Evolutionary conservation across 345 rosid genomes (phyloP), one percentile per base, ranked within the genome.

Genomic region (Eucalyptus decipiens): DNA sequence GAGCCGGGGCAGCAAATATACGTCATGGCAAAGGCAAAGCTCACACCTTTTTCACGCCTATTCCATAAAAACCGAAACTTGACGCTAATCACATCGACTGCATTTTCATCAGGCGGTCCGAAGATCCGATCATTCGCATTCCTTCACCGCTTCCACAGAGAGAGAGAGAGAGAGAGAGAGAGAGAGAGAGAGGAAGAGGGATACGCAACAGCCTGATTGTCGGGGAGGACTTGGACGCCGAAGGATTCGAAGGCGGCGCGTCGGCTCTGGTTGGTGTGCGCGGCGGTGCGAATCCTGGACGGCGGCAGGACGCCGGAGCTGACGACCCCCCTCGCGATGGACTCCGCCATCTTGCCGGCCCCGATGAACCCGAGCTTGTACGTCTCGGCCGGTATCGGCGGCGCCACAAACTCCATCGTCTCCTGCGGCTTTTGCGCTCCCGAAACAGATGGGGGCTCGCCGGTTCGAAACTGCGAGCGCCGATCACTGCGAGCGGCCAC

Each of bases 261-360:
- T 40, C 99, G 96, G 8, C 86, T 56, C 89, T 95, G 95, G 90
- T 93, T 94, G 52, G 95, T 92, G 89, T 96, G 95, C 86, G 91
- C 91, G 34, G 98, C 95, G 1, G 98, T 96, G 89, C 83, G 91
- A 87, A 97, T 97, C 90, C 96, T 96, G 86, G 95, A 88, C 40
- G 98, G 92, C 32, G 97, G 99, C 87, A 97, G 89, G 76, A 94
- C 42, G 86, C 98, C 99, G 7, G 99, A 94, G 85, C 92, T 92
- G 42, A 93, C 97, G 49, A 96, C 94, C 42, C 99, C 99, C 91
- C 94, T 94, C 26, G 97, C 98, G 26, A 97, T 97, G 91, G 96
- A 94, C 96, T 97, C 97, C 4, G 99, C 99, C 97, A 97, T 93
- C 89, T 97, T 97, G 24, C 99, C 99, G 1, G 99, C 98, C 89